Evolutionary conservation across 83 land plant species (phyloP).

Genomic region (Picea mariana): DNA sequence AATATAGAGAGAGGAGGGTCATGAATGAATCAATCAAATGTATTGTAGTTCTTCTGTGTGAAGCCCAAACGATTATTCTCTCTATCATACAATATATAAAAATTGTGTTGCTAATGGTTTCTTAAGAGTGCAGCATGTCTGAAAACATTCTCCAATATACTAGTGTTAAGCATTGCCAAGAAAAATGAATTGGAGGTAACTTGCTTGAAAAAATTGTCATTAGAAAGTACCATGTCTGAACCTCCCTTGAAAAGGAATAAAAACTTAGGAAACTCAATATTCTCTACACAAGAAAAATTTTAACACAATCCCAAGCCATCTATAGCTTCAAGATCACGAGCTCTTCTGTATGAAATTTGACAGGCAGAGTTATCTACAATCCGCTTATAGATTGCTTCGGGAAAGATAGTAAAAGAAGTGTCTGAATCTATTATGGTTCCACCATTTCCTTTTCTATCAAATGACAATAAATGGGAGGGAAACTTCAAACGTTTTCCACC

Average conservation of each 20-base stretch:
- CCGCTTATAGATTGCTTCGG: no score
- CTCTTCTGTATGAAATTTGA: slow-evolving; percentile 28
- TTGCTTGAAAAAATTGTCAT: slow-evolving; percentile 40
- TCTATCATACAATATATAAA: slow-evolving; percentile 66
- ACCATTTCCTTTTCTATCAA: slow-evolving; percentile 12
- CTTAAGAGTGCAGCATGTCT: slow-evolving; percentile 47
- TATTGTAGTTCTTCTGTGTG: no score
- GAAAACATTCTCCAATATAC: background rate
- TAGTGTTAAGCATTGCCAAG: slow-evolving; percentile 37
- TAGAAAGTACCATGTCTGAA: slow-evolving; percentile 43
- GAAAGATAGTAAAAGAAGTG: slow-evolving; percentile 15
- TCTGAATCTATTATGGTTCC: slow-evolving; percentile 69
- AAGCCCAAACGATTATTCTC: slow-evolving; percentile 17
- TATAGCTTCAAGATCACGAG: slow-evolving; percentile 21
- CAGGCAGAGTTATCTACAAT: slow-evolving; percentile 18
- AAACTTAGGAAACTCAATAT: slow-evolving; percentile 29
- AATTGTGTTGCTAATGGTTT: slow-evolving; percentile 69
- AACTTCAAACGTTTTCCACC: slow-evolving; percentile 15
- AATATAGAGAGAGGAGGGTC: no score
- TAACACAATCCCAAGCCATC: slow-evolving; percentile 57
- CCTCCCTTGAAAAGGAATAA: slow-evolving; percentile 58
- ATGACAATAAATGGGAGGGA: no score
- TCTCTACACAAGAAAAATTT: slow-evolving; percentile 14
- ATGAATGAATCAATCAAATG: no score
- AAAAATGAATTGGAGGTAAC: slow-evolving; percentile 25